Base-by-base conservation (phyloP, 2,329 filamentous ascomycete species). In the Ceratocystis smalleyi region DNA sequence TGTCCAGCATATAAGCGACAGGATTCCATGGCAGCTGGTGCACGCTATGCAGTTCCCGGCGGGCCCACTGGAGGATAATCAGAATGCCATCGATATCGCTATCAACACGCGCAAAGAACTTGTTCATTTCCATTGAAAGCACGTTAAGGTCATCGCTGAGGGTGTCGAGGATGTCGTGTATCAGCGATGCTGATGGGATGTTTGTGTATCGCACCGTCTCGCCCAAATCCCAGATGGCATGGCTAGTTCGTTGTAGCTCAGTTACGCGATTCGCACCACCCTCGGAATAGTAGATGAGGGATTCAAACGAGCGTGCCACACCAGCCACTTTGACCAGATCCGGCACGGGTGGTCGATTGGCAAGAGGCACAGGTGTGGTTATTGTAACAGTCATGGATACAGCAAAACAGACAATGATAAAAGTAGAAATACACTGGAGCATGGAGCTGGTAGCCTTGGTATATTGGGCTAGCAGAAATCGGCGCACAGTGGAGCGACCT, bases 11-110 rank as follows among this genome's bases (percentile, higher is more conserved):
- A 12, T 84, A 83, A 19, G 86, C 83, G 24, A 95, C 76, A 1
- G 72, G 72, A 4, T 73, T 75, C 43, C 84, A 81, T 5, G 84
- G 83, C 22, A 81, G 76, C 24, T 79, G 78, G 67, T 84, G 82
- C 65, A 94, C 77, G 57, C 85, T 84, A 67, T 84, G 79, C 15
- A 97, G 82, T 73, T 96, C 91, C 68, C 91, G 85, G 71, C 87
- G 87, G 15, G 90, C 89, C 92, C 92, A 96, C 72, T 96, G 90
- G 91, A 97, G 96, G 62, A 95, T 90, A 67, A 94, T 87, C 43
- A 97, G 80, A 69, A 96, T 95, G 67, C 82, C 87, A 72, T 96
- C 92, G 69, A 97, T 88, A 71, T 96, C 92, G 30, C 90, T 89
- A 70, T 96, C 90, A 12, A 97, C 90, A 68, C 91, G 89, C 62